Evolutionary conservation across 768 basidiomycete species (phyloP), one percentile per base, ranked within the genome.

Genomic region (Rhodotorula babjevae): DNA sequence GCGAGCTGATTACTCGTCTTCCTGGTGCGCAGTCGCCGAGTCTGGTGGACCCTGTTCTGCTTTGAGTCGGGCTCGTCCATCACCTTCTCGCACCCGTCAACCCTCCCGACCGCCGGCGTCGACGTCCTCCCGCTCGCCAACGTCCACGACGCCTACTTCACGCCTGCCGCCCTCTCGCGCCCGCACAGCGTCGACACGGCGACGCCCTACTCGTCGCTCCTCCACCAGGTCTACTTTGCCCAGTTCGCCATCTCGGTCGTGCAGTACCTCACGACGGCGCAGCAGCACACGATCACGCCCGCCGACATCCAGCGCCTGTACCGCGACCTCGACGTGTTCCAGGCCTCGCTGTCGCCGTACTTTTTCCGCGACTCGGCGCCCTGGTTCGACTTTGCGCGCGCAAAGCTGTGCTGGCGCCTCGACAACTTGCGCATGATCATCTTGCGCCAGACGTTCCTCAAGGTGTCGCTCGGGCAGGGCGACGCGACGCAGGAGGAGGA

Each of bases 361-460:
- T 56, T 65, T 53, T 56, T 65, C 63, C 44, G 42, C 18, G 16
- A 21, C 0, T 9, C 4, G 7, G 55, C 53, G 0, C 25, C 40
- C n/a, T 65, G 53, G 53, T 65, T 65, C 42, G 63, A 56, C 42
- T 65, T 55, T 15, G 18, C 53, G 6, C 53, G 63, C 27, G 27
- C n/a, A 42, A 29, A 44, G 53, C 23, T 65, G 10, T 42, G 25
- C 18, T 65, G 63, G 63, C 36, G 63, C 15, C 42, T 65, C 27
- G 63, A 65, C 29, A 44, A 44, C 42, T 42, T 65, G 18, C 53
- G 63, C 36, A 44, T 65, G 40, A n/a, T 65, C 42, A 31, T 65
- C 53, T 29, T 65, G 18, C 53, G 63, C 9, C 53, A 56, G 40
- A 29, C 40, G 16, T 65, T 65, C 44, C 63, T 65, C 53, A 65